phyloP scores from a whole-genome alignment of 371 early-diverging fungal genomes.

The Mortierella sp. region DNA sequence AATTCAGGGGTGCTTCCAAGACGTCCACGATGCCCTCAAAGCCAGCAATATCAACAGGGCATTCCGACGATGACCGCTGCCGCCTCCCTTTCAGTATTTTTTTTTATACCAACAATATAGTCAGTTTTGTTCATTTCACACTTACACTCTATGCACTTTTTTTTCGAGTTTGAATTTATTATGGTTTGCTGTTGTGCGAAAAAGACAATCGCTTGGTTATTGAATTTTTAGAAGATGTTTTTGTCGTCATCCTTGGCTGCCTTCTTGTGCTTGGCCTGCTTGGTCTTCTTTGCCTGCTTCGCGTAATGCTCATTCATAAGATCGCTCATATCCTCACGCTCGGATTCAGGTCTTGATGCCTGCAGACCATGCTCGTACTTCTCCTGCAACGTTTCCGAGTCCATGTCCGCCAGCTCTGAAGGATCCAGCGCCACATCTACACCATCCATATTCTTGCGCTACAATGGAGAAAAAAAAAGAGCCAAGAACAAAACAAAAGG shows the following conservation, averaged over 20 bases:
- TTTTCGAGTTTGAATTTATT: not conserved
- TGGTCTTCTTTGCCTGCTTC: slow-evolving; percentile 78
- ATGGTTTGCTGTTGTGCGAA: not conserved
- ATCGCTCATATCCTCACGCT: slow-evolving; percentile 85
- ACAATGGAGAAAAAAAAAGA: not conserved
- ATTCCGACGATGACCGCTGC: not conserved
- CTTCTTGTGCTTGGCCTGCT: slow-evolving; percentile 69
- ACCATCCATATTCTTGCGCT: slow-evolving; percentile 70
- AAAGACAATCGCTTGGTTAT: not conserved
- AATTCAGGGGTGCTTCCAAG: slow-evolving; percentile 5
- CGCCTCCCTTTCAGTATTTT: not conserved
- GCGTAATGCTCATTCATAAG: slow-evolving; percentile 89
- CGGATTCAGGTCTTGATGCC: slow-evolving; percentile 62
- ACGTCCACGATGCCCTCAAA: not conserved
- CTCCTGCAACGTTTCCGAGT: slow-evolving; percentile 78
- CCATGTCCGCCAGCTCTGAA: slow-evolving; percentile 80
- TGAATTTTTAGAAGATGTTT: slow-evolving; percentile 72
- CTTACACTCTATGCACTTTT: not conserved
- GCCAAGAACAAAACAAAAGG: not conserved
- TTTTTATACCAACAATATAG: not conserved
- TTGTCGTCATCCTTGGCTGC: slow-evolving; percentile 66
- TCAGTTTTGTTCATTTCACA: not conserved
- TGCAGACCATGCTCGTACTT: slow-evolving; percentile 80
- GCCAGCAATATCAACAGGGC: not conserved
- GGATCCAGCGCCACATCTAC: slow-evolving; percentile 85